Base-by-base conservation (phyloP, 1,139 yeast species). In the Debaryomyces subglobosus region DNA sequence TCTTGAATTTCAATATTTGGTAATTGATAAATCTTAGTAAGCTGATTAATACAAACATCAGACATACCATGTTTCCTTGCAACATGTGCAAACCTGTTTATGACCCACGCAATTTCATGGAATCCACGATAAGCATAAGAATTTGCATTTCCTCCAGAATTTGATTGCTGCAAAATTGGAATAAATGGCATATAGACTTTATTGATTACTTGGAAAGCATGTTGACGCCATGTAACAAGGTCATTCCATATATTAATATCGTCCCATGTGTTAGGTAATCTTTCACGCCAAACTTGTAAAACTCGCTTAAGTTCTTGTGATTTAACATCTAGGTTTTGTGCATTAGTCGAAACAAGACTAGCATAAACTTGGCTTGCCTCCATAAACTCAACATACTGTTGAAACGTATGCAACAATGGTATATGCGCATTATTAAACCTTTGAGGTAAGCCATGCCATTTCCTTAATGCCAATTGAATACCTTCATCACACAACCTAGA, bases 41-140 rank as follows among this genome's bases (percentile, higher is more conserved):
- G 73, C 63, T 95, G 98, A 55, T 85, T 87, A 53, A 92, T 86
- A 72, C 99, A 95, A 44, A 95, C 99, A 50, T 94, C 98, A 0
- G 97, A 89, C 96, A 95, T 89, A 53, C 89, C 86, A 64, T 95
- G 99, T 66, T 91, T 90, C 56, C 99, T 81, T 1, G 99, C 98
- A 44, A 94, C 98, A 70, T 95, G 99, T 0, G 99, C 99, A 76
- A 95, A 95, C 51, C 99, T 74, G 67, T 95, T 95, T 60, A 95
- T 94, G 10, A 95, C 97, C 98, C 99, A 95, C 1, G 99, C 99
- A 64, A 94, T 91, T 68, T 95, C 99, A 65, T 95, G 99, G 71
- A 89, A 95, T 1, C 99, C 99, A 54, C 99, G 79, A 67, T 91
- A 95, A 1, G 97, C 98, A 63, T 90, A 91, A 1, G 97, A 90